A percentile compares a stretch with the other conserved stretches of the same genome.
Evolutionary conservation across 2,329 filamentous ascomycete genomes (phyloP).

Genomic region (Exophiala calicioides): DNA sequence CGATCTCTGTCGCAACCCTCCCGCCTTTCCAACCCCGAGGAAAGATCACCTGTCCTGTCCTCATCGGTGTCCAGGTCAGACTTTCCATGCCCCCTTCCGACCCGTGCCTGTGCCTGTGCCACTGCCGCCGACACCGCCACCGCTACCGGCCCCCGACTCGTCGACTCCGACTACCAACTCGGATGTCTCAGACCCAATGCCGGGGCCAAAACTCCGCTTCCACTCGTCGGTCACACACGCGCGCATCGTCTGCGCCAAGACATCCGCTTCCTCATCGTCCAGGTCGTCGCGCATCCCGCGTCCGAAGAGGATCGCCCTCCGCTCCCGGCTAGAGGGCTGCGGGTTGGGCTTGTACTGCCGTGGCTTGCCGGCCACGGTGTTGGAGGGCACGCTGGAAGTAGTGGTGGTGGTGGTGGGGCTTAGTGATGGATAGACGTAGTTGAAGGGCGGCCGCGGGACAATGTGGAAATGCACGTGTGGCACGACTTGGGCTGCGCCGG

Average conservation of each 20-base stretch:
- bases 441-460: conserved; percentile 70
- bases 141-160: no score
- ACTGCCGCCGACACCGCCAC: no score
- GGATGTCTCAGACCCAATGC: no score
- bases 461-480: conserved; percentile 94
- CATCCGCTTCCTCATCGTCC: conserved; percentile 48
- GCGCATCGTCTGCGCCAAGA: conserved; percentile 41
- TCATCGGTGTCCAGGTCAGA: neutral
- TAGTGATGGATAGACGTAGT: conserved; percentile 29
- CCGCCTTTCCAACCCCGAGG: no score
- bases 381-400: conserved; percentile 28
- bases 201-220: conserved; percentile 36
- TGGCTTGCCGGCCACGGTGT: no score
- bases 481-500: conserved; percentile 86
- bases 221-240: conserved; percentile 37
- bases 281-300: conserved; percentile 49
- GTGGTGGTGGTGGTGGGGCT: conserved; percentile 22
- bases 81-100: conserved; percentile 11
- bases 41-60: no score
- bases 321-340: conserved; percentile 17
- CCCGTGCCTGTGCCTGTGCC: neutral
- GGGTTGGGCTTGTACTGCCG: conserved; percentile 22
- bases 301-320: conserved; percentile 48
- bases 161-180: no score
- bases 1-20: no score